Evolutionary conservation across 768 basidiomycete species (phyloP).

Genomic region (Trichaptum fuscoviolaceum): DNA sequence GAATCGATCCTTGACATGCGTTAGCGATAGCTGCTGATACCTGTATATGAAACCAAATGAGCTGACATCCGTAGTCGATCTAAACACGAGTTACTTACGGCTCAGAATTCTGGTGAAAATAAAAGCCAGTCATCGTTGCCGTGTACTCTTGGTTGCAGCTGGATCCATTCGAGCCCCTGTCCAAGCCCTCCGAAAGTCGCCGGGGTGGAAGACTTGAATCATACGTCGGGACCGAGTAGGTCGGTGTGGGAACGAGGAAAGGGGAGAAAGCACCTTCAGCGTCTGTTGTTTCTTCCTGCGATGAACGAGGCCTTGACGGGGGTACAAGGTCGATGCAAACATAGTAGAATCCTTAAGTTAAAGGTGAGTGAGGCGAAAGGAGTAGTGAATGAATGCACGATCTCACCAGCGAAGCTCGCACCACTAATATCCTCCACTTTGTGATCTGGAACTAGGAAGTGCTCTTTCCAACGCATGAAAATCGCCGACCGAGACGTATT

Average conservation of each 20-base stretch:
- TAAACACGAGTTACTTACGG: constrained; percentile 53
- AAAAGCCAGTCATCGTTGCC: constrained; percentile 85
- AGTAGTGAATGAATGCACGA: constrained; percentile 4
- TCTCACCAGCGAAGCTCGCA: constrained; percentile 88
- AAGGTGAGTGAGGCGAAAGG: constrained; percentile 11
- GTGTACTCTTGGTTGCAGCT: constrained; percentile 19
- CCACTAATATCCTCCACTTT: constrained; percentile 91
- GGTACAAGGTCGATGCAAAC: constrained; percentile 92
- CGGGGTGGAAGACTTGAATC: constrained; percentile 18
- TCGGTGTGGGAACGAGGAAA: constrained; percentile 22
- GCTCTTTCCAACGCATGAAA: constrained; percentile 97
- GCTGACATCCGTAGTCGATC: constrained; percentile 10
- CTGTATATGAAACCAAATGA: constrained; percentile 31
- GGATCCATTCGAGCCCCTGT: not conserved
- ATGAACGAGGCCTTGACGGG: constrained; percentile 30
- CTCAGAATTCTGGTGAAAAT: constrained; percentile 90
- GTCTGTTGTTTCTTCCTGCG: constrained; percentile 30
- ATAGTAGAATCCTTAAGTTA: constrained; percentile 77
- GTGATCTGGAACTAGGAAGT: constrained; percentile 93
- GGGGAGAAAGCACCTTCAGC: constrained; percentile 24
- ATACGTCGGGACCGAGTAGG: constrained; percentile 13
- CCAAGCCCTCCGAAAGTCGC: not conserved
- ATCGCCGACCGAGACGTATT: constrained; percentile 77
- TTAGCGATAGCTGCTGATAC: constrained; percentile 84
- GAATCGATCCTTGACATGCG: constrained; percentile 68